Conservation (phyloP, 768 basidiomycete species). For the Hebeloma cylindrosporum region DNA sequence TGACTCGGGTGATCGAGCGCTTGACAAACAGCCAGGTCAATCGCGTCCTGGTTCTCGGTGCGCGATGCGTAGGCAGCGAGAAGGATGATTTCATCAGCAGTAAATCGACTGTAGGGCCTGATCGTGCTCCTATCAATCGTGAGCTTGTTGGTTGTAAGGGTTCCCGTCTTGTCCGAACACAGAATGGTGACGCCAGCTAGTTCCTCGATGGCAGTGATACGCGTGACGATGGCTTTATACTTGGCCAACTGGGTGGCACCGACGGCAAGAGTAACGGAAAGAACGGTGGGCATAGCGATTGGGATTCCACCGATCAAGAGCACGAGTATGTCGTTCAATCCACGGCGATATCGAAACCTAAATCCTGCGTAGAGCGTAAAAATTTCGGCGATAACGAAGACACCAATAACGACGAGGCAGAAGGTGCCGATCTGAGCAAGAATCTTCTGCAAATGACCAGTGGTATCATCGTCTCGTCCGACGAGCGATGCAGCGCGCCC, state of each 20-base stretch:
- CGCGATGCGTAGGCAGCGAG: conserved; percentile 95
- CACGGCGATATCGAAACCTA: conserved; percentile 87
- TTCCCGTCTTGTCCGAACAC: conserved; percentile 99
- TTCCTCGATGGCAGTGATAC: conserved; percentile 99
- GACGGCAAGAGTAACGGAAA: conserved; percentile 97
- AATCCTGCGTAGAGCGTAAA: conserved; percentile 91
- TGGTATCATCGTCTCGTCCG: conserved; percentile 96
- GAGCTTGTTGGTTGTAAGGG: conserved; percentile 98
- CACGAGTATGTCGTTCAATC: conserved; percentile 96
- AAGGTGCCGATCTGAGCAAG: conserved; percentile 97
- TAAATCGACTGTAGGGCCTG: conserved; percentile 87
- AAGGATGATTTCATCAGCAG: conserved; percentile 87
- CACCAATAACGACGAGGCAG: conserved; percentile 94
- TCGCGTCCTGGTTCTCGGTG: conserved; percentile 99
- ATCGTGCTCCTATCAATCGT: conserved; percentile 94
- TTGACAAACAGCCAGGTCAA: conserved; percentile 82
- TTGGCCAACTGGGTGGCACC: conserved; percentile 98
- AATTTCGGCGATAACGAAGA: conserved; percentile 94
- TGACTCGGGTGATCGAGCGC: conserved; percentile 70
- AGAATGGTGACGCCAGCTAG: conserved; percentile 97
- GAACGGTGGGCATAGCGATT: conserved; percentile 98
- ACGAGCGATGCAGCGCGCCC: conserved; percentile 98
- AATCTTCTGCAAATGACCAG: conserved; percentile 98
- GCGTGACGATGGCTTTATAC: conserved; percentile 99
- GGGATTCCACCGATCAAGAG: conserved; percentile 99